Base-by-base conservation (phyloP, 2,329 filamentous ascomycete genomes). In the Scortechinia acanthostroma region DNA sequence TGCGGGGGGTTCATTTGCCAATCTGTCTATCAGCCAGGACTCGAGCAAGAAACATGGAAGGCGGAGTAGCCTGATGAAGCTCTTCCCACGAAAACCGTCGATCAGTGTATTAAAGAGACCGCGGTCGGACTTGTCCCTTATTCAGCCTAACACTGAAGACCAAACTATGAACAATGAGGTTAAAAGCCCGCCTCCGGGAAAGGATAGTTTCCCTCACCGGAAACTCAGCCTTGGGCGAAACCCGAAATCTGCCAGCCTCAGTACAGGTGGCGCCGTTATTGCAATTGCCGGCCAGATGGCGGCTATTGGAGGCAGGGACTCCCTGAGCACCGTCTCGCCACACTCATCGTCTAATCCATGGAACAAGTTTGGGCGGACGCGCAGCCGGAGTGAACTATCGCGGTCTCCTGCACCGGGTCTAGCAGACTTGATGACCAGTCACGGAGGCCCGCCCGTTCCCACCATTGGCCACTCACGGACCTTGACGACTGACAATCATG, bases 21-120 rank as follows among this genome's bases (percentile, higher is more conserved):
- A 86, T 33, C 86, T 83, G 55, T 80, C 77, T 57, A 64, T 77
- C 37, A 77, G 73, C 4, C 72, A 68, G 54, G 63, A 71, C 43
- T 65, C 66, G 17, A 64, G 66, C 33, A 55, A 65, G 14, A n/a
- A n/a, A n/a, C n/a, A n/a, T n/a, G n/a, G n/a, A n/a, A n/a, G n/a
- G n/a, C n/a, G n/a, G n/a, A n/a, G n/a, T n/a, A n/a, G n/a, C n/a
- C n/a, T n/a, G n/a, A n/a, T n/a, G n/a, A n/a, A n/a, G n/a, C n/a
- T n/a, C n/a, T n/a, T n/a, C n/a, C n/a, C n/a, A n/a, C n/a, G n/a
- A n/a, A n/a, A n/a, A n/a, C n/a, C n/a, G n/a, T n/a, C n/a, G n/a
- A n/a, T n/a, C n/a, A n/a, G n/a, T n/a, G n/a, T n/a, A n/a, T n/a
- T n/a, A n/a, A n/a, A n/a, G n/a, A n/a, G n/a, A n/a, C n/a, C n/a